These are phyloP conservation scores for Yamadazyma phyllophila DNA, from an alignment of 805 yeast genomes.

Conservation along the genomic window DNA sequence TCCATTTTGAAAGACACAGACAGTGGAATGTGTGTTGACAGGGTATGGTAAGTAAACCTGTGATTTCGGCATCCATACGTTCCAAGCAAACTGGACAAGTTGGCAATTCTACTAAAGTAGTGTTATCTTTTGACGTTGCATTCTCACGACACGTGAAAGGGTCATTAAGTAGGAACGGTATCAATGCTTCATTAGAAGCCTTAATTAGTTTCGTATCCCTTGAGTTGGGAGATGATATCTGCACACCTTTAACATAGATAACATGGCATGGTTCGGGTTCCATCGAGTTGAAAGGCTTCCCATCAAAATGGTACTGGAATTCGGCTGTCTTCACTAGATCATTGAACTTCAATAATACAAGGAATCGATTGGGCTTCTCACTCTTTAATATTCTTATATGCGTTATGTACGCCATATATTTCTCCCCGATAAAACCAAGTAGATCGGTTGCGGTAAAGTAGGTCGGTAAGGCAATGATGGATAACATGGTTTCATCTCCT, in stretches of 20 bases:
- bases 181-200: constrained; percentile 22
- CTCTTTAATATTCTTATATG: constrained; percentile 74
- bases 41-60: constrained; percentile 83
- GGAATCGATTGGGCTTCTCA: constrained; percentile 62
- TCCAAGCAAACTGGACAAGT: constrained; percentile 93
- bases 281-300: constrained; percentile 76
- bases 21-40: constrained; percentile 95
- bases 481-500: constrained; percentile 66
- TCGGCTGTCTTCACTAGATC: constrained; percentile 52
- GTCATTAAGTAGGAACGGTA: constrained; percentile 70
- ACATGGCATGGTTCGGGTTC: constrained; percentile 86
- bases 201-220: constrained; percentile 11
- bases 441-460: constrained; percentile 85
- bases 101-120: constrained; percentile 59
- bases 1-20: constrained; percentile 83
- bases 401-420: constrained; percentile 51
- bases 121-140: constrained; percentile 5
- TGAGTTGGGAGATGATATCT: constrained; percentile 27
- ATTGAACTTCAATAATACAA: constrained; percentile 75
- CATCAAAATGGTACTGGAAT: constrained; percentile 67
- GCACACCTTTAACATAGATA: constrained; percentile 61
- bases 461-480: constrained; percentile 82
- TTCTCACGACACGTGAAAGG: constrained; percentile 54
- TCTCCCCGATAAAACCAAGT: constrained; percentile 74
- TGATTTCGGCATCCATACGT: constrained; percentile 73